Evolutionary conservation across 2,329 filamentous ascomycete genomes (phyloP).

Genomic region (Hyphodiscus sp.): DNA sequence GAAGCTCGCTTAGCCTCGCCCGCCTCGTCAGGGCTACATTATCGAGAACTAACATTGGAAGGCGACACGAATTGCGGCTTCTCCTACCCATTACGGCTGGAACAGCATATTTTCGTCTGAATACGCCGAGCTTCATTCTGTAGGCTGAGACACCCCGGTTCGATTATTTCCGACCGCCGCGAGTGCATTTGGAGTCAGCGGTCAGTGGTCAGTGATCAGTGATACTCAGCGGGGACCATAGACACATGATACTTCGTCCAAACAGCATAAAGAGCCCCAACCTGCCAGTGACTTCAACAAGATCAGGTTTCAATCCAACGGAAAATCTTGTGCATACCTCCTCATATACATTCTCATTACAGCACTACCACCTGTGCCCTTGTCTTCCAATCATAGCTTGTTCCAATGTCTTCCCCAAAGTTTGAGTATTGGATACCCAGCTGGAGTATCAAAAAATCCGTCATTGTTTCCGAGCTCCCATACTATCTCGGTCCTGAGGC

Average conservation of each 20-base stretch:
- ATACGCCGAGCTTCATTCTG: not conserved
- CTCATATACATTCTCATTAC: not conserved
- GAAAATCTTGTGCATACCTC: not conserved
- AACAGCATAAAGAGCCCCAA: not conserved
- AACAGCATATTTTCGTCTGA: not conserved
- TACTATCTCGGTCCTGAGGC: slow-evolving; percentile 52
- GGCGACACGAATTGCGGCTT: not conserved
- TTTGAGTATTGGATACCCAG: slow-evolving; percentile 58
- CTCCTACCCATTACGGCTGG: not conserved
- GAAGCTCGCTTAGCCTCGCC: not conserved
- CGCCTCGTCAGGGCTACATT: slow-evolving; percentile 1
- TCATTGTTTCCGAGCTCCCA: slow-evolving; percentile 52
- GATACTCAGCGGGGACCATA: not conserved
- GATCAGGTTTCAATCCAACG: not conserved
- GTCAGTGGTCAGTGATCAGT: too few relatives aligned
- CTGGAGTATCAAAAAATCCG: slow-evolving; percentile 52
- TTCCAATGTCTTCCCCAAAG: slow-evolving; percentile 32
- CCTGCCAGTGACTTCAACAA: not conserved
- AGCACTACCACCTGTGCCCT: slow-evolving; percentile 10
- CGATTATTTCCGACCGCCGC: too few relatives aligned
- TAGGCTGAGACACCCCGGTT: too few relatives aligned
- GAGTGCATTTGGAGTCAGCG: too few relatives aligned
- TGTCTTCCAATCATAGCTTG: slow-evolving; percentile 12
- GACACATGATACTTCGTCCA: not conserved
- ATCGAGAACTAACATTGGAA: not conserved